phyloP scores from a whole-genome alignment of 345 rosid species.

The Dimocarpus longan region DNA sequence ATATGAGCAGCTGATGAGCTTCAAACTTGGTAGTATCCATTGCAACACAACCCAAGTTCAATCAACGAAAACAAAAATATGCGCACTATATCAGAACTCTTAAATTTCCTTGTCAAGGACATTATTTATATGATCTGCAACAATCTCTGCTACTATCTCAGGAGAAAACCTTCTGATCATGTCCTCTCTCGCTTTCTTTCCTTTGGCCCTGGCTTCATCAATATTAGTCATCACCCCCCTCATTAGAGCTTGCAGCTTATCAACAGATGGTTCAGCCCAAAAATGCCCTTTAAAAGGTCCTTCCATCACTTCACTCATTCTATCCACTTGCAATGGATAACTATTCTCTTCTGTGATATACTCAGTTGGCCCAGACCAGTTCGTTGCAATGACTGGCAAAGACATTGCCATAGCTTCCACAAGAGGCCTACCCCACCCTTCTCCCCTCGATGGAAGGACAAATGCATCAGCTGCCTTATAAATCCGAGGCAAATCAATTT shows the following conservation, averaged over 20 bases:
- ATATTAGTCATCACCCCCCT: slow-evolving; percentile 52
- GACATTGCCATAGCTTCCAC: slow-evolving; percentile 95
- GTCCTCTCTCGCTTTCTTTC: slow-evolving; percentile 66
- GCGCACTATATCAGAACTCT: neutral
- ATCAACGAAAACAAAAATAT: neutral
- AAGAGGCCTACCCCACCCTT: slow-evolving; percentile 84
- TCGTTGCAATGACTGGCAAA: slow-evolving; percentile 73
- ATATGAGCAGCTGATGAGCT: neutral
- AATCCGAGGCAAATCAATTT: slow-evolving; percentile 65
- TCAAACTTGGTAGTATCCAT: neutral
- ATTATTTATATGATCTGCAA: slow-evolving; percentile 44
- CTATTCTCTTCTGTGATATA: slow-evolving; percentile 70
- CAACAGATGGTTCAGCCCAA: slow-evolving; percentile 79
- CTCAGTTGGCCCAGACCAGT: slow-evolving; percentile 89
- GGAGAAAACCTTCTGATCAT: slow-evolving; percentile 79
- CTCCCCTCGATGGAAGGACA: slow-evolving; percentile 85
- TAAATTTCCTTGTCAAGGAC: slow-evolving; percentile 34
- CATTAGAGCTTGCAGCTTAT: slow-evolving; percentile 60
- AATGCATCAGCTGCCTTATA: slow-evolving; percentile 82
- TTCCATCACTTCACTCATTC: slow-evolving; percentile 62
- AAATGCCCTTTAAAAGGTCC: slow-evolving; percentile 82
- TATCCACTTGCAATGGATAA: slow-evolving; percentile 64
- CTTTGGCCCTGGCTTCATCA: slow-evolving; percentile 61
- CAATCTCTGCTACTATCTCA: slow-evolving; percentile 59
- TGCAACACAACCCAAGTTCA: neutral